Base-by-base conservation (phyloP, 2,329 filamentous ascomycete genomes). In the Penicillium sp. region DNA sequence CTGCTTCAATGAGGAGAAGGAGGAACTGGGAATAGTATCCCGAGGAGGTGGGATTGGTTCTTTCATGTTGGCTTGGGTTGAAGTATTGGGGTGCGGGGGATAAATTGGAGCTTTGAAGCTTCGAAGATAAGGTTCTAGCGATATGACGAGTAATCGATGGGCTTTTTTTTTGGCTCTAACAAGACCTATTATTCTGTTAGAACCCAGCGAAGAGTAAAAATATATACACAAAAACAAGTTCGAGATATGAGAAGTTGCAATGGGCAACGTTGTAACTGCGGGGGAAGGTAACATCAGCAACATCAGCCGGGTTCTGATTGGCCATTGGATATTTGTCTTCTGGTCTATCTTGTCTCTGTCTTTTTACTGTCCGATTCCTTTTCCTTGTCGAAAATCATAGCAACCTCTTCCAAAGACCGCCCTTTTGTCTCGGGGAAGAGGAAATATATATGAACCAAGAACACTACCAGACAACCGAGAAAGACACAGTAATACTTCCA, bases 401-500 rank as follows among this genome's bases (percentile, higher is more conserved):
- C 62, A 29, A 65, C 55, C 45, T 67, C 65, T 31, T 66, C 65
- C 10, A 67, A 57, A n/a, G 65, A 65, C 10, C 62, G 50, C 11
- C 64, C 64, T 40, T 65, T 66, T 0, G 65, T 67, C 55, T 66
- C 64, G 1, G 64, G 65, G 54, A 74, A 76, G 23, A 78, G 68
- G 58, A 78, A 74, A 60, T 72, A 79, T 19, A 77, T 69, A 16
- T 75, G 36, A 0, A 64, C 53, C 2, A 77, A 50, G 11, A 74
- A 65, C 4, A 69, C 54, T 1, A 61, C 63, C 19, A 78, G 41
- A 38, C 75, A 73, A 9, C 70, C 72, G 55, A 72, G 68, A 50
- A 74, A 78, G 10, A 78, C 68, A 39, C 74, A 70, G 45, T 76
- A 79, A 56, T 78, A 78, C 47, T 69, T 74, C 75, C 76, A 79